A percentile compares a stretch with the other conserved stretches of the same genome.
phyloP scores from a whole-genome alignment of 2,329 filamentous ascomycete genomes.

The Neopestalotiopsis sp. region DNA sequence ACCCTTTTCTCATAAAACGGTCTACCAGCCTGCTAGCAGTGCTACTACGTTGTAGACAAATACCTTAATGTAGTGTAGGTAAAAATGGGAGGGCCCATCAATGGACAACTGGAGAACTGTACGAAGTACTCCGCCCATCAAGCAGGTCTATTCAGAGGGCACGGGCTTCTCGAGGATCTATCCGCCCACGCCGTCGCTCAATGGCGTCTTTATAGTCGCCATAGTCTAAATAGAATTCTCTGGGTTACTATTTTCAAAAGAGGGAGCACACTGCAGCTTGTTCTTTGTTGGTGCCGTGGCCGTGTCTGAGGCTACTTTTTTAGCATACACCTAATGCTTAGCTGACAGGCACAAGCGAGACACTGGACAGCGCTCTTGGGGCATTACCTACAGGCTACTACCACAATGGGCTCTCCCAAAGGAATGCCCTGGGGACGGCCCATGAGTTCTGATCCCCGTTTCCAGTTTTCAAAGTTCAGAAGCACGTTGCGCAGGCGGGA shows the following conservation, averaged over 20 bases:
- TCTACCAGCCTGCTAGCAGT: background rate
- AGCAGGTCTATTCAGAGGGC: background rate
- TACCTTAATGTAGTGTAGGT: too few species aligned
- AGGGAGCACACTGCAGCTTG: background rate
- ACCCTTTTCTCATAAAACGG: background rate
- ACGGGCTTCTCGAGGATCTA: constrained; percentile 9
- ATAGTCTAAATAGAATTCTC: constrained; percentile 6
- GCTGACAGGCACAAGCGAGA: background rate
- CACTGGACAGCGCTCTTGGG: background rate
- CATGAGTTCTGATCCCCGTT: background rate
- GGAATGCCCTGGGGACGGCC: background rate
- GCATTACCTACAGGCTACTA: background rate
- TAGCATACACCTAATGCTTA: background rate
- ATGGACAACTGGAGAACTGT: background rate
- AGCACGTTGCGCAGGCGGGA: background rate
- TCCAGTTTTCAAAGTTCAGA: background rate
- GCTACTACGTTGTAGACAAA: background rate
- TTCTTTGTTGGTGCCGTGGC: background rate
- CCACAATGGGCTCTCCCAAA: too few species aligned
- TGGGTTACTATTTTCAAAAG: background rate
- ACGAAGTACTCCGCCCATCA: background rate
- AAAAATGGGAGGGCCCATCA: too few species aligned
- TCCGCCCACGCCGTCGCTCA: constrained; percentile 1
- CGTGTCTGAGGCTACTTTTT: constrained; percentile 1
- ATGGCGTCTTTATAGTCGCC: background rate